Evolutionary conservation across 2,329 filamentous ascomycete species (phyloP).

Genomic region (Camillea tinctor): DNA sequence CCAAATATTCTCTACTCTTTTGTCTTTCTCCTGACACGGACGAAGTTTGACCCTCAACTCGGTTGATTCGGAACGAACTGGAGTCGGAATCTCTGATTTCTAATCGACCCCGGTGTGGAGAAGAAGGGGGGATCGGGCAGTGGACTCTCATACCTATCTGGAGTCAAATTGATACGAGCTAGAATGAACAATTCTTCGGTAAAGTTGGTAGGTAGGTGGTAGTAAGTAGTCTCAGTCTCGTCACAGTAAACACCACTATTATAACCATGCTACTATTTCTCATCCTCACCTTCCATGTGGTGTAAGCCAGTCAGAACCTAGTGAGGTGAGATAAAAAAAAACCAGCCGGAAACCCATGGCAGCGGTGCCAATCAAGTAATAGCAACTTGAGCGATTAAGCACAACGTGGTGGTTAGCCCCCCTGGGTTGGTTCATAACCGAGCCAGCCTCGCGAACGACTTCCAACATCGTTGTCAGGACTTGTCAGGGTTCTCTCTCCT

Average conservation of each 20-base stretch:
- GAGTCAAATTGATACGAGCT: not conserved
- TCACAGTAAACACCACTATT: not conserved
- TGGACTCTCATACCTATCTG: not conserved
- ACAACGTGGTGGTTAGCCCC: not conserved
- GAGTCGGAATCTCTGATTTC: not conserved
- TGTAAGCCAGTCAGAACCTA: too few species aligned
- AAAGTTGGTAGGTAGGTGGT: too few species aligned
- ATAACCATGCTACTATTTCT: too few species aligned
- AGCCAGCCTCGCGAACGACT: constrained; percentile 6
- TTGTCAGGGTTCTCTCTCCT: not conserved
- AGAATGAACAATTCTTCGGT: not conserved
- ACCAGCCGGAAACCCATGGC: not conserved
- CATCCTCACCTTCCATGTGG: not conserved
- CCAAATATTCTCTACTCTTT: not conserved
- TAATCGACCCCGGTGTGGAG: not conserved
- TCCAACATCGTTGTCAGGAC: not conserved
- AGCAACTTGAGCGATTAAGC: not conserved
- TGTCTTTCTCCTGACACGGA: not conserved
- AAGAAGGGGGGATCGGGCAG: not conserved
- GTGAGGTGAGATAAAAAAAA: not conserved
- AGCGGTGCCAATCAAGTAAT: not conserved
- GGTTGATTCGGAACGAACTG: not conserved
- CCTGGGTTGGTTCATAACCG: not conserved
- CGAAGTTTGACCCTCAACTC: not conserved
- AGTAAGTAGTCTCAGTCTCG: too few species aligned